Conservation (phyloP, 2,329 filamentous ascomycete species). For the Dactylellina leptospora region DNA sequence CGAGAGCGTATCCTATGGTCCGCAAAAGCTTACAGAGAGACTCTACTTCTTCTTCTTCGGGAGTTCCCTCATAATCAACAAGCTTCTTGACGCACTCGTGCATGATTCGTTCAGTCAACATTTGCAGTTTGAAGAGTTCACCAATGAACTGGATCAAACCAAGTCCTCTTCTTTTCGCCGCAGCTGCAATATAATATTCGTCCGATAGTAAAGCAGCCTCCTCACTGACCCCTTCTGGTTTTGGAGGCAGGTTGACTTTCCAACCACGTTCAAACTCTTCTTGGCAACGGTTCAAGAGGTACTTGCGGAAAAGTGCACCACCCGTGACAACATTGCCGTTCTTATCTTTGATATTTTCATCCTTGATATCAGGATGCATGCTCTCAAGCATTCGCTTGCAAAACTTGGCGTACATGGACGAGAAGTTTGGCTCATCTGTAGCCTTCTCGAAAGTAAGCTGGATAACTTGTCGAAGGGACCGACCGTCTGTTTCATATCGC, state of each 20-base stretch:
- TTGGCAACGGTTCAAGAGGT: conserved; percentile 96
- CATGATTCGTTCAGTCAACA: conserved; percentile 99
- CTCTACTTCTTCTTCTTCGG: conserved; percentile 96
- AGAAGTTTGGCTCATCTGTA: conserved; percentile 98
- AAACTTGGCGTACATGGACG: conserved; percentile 98
- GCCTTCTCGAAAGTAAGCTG: conserved; percentile 99
- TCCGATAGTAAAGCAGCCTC: conserved; percentile 84
- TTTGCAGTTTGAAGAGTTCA: conserved; percentile 97
- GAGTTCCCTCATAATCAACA: conserved; percentile 90
- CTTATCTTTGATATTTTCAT: conserved; percentile 94
- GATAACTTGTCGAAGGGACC: conserved; percentile 95
- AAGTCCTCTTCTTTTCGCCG: conserved; percentile 93
- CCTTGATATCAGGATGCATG: conserved; percentile 93
- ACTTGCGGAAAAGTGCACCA: conserved; percentile 96
- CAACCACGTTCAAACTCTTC: conserved; percentile 98
- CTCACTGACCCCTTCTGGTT: conserved; percentile 74
- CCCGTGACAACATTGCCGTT: conserved; percentile 86
- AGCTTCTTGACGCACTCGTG: conserved; percentile 98
- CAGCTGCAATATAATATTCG: conserved; percentile 92
- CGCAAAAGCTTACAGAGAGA: conserved; percentile 90
- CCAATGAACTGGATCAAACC: conserved; percentile 99
- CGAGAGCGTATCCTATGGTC: conserved; percentile 89
- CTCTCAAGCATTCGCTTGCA: conserved; percentile 95
- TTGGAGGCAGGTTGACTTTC: conserved; percentile 83
- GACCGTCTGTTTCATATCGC: conserved; percentile 92